Base-by-base conservation (phyloP, 768 basidiomycete species). In the Mycena amicta region DNA sequence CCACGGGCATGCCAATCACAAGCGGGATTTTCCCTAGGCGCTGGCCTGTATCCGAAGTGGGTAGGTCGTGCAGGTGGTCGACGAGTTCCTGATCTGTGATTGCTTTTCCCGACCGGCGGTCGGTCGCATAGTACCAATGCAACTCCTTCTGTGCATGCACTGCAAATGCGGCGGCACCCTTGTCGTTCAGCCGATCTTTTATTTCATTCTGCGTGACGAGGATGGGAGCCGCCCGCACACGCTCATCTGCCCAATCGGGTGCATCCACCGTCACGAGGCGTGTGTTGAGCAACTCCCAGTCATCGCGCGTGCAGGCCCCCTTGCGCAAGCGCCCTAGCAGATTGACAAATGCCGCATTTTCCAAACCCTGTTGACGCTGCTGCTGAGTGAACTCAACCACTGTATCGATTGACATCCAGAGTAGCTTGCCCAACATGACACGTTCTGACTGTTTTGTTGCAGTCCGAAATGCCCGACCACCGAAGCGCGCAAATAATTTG, bases 1-100 rank as follows among this genome's bases (percentile, higher is more conserved):
- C 63, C 2, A 75, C 68, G 1, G 68, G 70, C 71, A 74, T 74
- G 0, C 73, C 74, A 8, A 68, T 57, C 0, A 68, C 72, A 0
- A 75, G 49, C 1, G 68, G 72, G 0, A n/a, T n/a, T n/a, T n/a
- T n/a, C n/a, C n/a, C n/a, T n/a, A n/a, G n/a, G n/a, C n/a, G n/a
- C n/a, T n/a, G 63, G 1, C 68, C 66, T 0, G 67, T 67, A 52
- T 65, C 50, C 13, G 67, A 16, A 20, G 40, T 41, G 16, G 52
- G 29, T 20, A 68, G n/a, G 15, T 53, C 40, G n/a, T n/a, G n/a
- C n/a, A n/a, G n/a, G n/a, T n/a, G n/a, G 0, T 57, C 25, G 13
- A 29, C 1, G 1, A 65, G 15, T 2, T 5, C 26, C 1, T 47
- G 5, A 31, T 59, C 47, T 0, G 4, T 25, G 0, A 68, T 23